A percentile compares a stretch with the other conserved stretches of the same genome.
phyloP scores from a whole-genome alignment of 345 rosid genomes.

The Boechera stricta region DNA sequence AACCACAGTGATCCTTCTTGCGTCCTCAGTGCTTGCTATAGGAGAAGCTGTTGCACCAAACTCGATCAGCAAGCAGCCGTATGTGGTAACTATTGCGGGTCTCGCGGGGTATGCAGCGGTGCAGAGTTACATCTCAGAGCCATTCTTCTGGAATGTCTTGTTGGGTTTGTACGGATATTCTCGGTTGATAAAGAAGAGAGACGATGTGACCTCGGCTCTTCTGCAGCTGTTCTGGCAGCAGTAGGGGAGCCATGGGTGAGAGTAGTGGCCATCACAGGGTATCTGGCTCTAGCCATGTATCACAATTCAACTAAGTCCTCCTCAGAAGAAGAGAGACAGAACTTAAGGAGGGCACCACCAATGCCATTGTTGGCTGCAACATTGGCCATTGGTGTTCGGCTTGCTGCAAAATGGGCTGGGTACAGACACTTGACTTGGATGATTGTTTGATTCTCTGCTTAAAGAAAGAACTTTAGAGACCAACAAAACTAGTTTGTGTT shows the following conservation, averaged over 20 bases:
- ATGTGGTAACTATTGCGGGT: conserved; percentile 67
- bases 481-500: conserved; percentile 28
- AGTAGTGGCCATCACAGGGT: conserved; percentile 57
- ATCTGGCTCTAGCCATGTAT: conserved; percentile 66
- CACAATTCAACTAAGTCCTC: conserved; percentile 59
- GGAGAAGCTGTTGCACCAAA: conserved; percentile 80
- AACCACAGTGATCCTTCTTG: conserved; percentile 61
- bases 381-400: conserved; percentile 78
- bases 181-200: conserved; percentile 64
- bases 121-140: conserved; percentile 74
- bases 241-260: conserved; percentile 94
- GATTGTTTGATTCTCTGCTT: conserved; percentile 55
- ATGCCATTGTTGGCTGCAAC: conserved; percentile 73
- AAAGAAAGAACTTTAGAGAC: conserved; percentile 25
- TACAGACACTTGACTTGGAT: conserved; percentile 93
- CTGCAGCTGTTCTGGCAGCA: conserved; percentile 80
- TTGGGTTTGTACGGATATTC: conserved; percentile 69
- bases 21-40: conserved; percentile 76
- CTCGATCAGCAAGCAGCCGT: conserved; percentile 64
- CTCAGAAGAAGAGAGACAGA: conserved; percentile 54
- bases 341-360: conserved; percentile 55
- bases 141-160: conserved; percentile 77
- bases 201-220: conserved; percentile 80
- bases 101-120: conserved; percentile 81
- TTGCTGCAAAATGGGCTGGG: conserved; percentile 91